These are phyloP conservation scores for Sphenostylis stenocarpa DNA, from an alignment of 306 rosid species.

Conservation along the genomic window DNA sequence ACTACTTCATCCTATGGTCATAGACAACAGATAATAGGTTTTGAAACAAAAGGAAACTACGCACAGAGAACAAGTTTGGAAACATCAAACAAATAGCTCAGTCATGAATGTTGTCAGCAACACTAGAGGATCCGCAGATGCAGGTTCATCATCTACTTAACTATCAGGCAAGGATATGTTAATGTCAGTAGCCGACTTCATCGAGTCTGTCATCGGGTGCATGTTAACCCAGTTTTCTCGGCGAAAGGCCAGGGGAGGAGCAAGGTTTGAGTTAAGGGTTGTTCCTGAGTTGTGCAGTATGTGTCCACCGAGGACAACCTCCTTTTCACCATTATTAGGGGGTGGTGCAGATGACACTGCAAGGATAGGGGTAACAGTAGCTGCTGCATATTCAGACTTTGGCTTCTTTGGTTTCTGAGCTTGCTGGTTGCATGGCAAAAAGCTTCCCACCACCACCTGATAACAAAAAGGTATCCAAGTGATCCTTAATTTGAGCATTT, in stretches of 20 bases:
- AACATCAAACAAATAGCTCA: slow-evolving; percentile 33
- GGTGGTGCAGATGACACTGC: slow-evolving; percentile 45
- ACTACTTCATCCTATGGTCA: slow-evolving; percentile 42
- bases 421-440: slow-evolving; percentile 59
- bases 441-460: slow-evolving; percentile 81
- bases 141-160: slow-evolving; percentile 31
- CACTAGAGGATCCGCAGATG: not conserved
- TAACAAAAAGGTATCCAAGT: not conserved
- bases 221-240: slow-evolving; percentile 67
- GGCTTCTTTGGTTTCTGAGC: slow-evolving; percentile 61
- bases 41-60: slow-evolving; percentile 26
- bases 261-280: slow-evolving; percentile 39
- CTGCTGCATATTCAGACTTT: slow-evolving; percentile 35
- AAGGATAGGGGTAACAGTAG: slow-evolving; percentile 25
- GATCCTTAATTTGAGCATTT: not conserved
- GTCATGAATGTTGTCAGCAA: slow-evolving; percentile 35
- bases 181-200: slow-evolving; percentile 60
- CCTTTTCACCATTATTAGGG: slow-evolving; percentile 44
- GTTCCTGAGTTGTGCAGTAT: slow-evolving; percentile 43
- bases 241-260: slow-evolving; percentile 45
- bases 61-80: slow-evolving; percentile 27
- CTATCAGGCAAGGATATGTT: slow-evolving; percentile 65
- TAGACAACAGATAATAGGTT: slow-evolving; percentile 14
- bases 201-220: slow-evolving; percentile 54
- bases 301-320: slow-evolving; percentile 49